Evolutionary conservation across 192 early-diverging fungal species (phyloP), one percentile per base, ranked within the genome.

Genomic region (Coemansia sp.): DNA sequence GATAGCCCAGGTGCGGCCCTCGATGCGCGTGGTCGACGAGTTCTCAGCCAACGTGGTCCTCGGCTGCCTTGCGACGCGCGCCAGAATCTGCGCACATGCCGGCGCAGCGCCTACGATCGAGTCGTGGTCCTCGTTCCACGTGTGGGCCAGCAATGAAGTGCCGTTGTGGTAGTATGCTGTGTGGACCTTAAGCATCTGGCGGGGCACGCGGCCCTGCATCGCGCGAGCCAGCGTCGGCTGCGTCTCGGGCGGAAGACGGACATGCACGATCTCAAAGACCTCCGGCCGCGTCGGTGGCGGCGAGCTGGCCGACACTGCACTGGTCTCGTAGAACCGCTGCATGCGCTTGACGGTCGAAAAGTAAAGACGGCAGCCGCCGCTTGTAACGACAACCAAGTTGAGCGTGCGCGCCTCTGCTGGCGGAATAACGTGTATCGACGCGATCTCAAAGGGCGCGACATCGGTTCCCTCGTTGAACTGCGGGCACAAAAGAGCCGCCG

Each of bases 1-100:
- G 54, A 97, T 91, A 9, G 86, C 87, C 86, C 91, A 90, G 2
- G 91, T 89, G 59, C 90, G 91, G 19, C 94, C 94, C 54, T 91
- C 87, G 18, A 93, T 64, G 11, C 81, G 78, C 30, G 81, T 56
- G 18, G 69, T 56, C 35, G 82, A 76, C 3, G 69, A 69, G 24
- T 82, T 65, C 72, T 88, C 87, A 10, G 64, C 66, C 55, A 88
- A 60, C 2, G 58, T 64, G 14, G 71, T 61, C 23, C 81, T 70
- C 0, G 71, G 72, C 54, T 70, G 67, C 27, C 67, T 64, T 0
- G 63, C 64, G 1, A 55, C 60, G 24, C 71, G 64, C 4, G 74
- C 62, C 27, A 78, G 73, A 2, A 86, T 73, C 50, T 71, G 79
- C 18, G 90, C 90, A 47, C 85, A 79, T 48, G 93, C 85, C 6